These are phyloP conservation scores for Zangia roseola DNA, from an alignment of 768 basidiomycete genomes.

Conservation along the genomic window DNA sequence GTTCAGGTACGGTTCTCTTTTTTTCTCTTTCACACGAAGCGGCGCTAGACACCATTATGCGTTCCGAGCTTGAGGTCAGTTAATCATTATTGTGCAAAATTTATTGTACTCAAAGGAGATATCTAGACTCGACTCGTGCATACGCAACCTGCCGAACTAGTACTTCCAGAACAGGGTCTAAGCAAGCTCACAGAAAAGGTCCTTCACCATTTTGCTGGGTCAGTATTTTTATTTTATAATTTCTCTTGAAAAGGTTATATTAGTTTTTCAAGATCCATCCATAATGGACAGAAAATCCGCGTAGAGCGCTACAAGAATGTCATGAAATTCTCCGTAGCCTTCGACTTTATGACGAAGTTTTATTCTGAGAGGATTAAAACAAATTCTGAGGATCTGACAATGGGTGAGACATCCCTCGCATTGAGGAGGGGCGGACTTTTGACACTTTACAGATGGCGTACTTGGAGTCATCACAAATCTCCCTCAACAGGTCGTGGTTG, in stretches of 20 bases:
- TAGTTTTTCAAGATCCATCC: constrained; percentile 34
- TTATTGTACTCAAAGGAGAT: constrained; percentile 1
- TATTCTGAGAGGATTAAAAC: constrained; percentile 54
- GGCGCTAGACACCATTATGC: constrained; percentile 68
- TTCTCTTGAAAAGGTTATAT: constrained; percentile 7
- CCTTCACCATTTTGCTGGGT: constrained; percentile 71
- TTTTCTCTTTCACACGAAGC: constrained; percentile 4
- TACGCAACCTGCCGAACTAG: constrained; percentile 76
- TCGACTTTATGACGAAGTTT: constrained; percentile 61
- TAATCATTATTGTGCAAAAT: not conserved
- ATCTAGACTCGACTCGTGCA: constrained; percentile 83
- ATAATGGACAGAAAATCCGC: constrained; percentile 47
- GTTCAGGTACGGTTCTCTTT: constrained; percentile 1
- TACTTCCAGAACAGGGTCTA: constrained; percentile 59
- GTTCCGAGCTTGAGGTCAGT: constrained; percentile 83
- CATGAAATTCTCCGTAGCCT: constrained; percentile 68
- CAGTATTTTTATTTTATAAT: constrained; percentile 8
- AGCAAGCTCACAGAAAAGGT: constrained; percentile 75
- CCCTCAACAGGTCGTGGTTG: constrained; percentile 66
- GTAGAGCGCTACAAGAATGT: constrained; percentile 57
- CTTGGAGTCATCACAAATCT: constrained; percentile 64
- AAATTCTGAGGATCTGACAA: constrained; percentile 38
- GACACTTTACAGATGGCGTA: constrained; percentile 46
- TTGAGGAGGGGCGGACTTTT: not conserved
- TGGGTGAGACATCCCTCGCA: constrained; percentile 7